Conservation (phyloP, 2,329 filamentous ascomycete genomes). For the Blumeria hordei region DNA sequence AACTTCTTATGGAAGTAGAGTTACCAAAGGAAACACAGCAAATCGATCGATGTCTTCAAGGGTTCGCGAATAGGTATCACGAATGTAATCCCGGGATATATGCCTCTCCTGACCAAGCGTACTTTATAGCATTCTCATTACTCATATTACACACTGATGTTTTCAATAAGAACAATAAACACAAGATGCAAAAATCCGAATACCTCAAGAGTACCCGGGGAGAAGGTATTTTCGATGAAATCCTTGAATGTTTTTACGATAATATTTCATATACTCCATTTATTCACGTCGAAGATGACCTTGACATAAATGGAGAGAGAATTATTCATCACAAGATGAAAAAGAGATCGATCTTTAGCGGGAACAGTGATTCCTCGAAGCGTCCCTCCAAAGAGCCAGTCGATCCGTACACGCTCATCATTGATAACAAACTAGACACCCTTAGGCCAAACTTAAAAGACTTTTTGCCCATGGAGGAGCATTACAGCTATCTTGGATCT, state of each 20-base stretch:
- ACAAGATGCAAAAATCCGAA: conserved; percentile 92
- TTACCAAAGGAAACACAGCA: conserved; percentile 94
- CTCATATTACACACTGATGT: conserved; percentile 92
- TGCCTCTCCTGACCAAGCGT: conserved; percentile 74
- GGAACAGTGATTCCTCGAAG: conserved; percentile 36
- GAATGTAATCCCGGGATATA: conserved; percentile 98
- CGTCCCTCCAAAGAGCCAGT: conserved; percentile 58
- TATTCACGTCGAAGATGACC: conserved; percentile 85
- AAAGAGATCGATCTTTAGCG: conserved; percentile 43
- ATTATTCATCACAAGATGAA: conserved; percentile 46
- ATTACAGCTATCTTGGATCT: conserved; percentile 69
- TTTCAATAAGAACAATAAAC: conserved; percentile 99
- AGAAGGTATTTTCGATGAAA: conserved; percentile 80
- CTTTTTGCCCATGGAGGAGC: conserved; percentile 78
- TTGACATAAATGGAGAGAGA: conserved; percentile 55
- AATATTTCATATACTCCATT: conserved; percentile 97
- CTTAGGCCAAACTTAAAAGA: conserved; percentile 72
- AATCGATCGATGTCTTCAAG: conserved; percentile 80
- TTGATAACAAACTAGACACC: conserved; percentile 67
- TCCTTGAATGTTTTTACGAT: conserved; percentile 91
- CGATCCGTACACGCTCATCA: conserved; percentile 82
- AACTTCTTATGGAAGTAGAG: conserved; percentile 89
- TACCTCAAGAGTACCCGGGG: conserved; percentile 88
- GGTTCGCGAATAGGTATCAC: conserved; percentile 89
- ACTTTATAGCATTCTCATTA: conserved; percentile 91